A percentile compares a stretch with the other conserved stretches of the same genome.
Conservation (phyloP, 23 red algal genomes). For the Agarophyton chilense region DNA sequence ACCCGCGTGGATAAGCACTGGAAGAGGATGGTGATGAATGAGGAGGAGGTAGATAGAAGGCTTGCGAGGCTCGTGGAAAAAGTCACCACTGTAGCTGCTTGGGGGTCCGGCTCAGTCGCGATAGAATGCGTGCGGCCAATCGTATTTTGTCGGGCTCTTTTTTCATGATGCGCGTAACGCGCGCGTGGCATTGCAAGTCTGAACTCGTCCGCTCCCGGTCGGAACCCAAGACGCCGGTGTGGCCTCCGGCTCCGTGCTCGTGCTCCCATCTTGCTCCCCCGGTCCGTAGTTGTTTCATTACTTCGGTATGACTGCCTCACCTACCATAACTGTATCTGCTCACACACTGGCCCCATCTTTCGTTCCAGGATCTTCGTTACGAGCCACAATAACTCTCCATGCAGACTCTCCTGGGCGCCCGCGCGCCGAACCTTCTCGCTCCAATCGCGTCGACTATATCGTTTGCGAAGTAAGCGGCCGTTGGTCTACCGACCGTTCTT, state of each 20-base stretch:
- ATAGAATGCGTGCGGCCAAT: not conserved
- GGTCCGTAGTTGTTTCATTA: not conserved
- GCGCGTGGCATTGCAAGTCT: not conserved
- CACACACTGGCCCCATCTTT: conserved; percentile 33
- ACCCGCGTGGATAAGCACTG: not conserved
- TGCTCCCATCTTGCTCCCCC: not conserved
- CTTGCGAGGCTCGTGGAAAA: not conserved
- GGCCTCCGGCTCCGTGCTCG: no score
- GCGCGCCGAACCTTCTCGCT: conserved; percentile 8
- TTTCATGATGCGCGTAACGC: not conserved
- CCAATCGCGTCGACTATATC: conserved; percentile 50
- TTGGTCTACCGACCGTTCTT: conserved; percentile 68
- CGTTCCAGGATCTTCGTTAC: conserved; percentile 46
- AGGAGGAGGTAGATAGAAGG: not conserved
- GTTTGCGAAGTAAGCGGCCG: conserved; percentile 69
- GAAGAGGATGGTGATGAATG: not conserved
- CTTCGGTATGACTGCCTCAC: not conserved
- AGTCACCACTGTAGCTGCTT: not conserved
- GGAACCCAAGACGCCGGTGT: no score
- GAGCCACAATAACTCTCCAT: conserved; percentile 49
- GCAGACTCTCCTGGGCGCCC: not conserved
- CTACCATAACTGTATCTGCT: conserved; percentile 27
- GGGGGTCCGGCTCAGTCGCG: not conserved
- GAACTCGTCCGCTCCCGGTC: not conserved
- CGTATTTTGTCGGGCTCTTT: not conserved